Base-by-base conservation (phyloP, 805 yeast species). In the Komagataella kurtzmanii region DNA sequence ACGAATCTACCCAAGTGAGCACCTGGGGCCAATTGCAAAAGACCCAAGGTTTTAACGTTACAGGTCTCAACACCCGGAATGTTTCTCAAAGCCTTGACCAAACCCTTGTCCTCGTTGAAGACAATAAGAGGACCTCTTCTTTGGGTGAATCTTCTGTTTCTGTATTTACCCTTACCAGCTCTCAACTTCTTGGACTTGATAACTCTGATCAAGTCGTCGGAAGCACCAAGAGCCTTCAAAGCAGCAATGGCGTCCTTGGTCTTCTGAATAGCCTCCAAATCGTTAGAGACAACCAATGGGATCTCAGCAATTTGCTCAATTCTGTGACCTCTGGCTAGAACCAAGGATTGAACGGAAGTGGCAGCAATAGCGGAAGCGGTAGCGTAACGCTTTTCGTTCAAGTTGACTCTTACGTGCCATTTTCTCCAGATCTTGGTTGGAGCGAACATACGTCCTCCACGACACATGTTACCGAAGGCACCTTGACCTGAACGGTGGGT, bases 391-490 rank as follows among this genome's bases (percentile, higher is more conserved):
- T 91, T 91, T 82, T 93, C 96, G 88, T 91, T 91, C 78, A 89
- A 97, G 96, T 93, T 93, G 71, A 93, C 96, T 85, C 90, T 93
- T 71, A 93, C 95, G 89, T 93, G 95, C 99, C 99, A 93, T 81
- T 84, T 91, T 87, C 99, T 89, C 99, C 99, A 93, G 77, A 96
- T 90, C 85, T 93, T 93, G 77, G 99, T 93, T 76, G 99, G 99
- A 77, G 99, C 97, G 72, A 93, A 93, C 98, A 93, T 93, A 80
- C 99, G 96, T 82, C 99, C 99, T 76, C 97, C 97, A 79, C 99
- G 91, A 84, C 99, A 93, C 99, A 93, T 93, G 93, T 93, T 93
- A 85, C 99, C 99, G 84, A 93, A 93, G 74, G 99, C 99, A 76
- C 89, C 99, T 80, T 93, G 99, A 76, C 99, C 99, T 62, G 98